Base-by-base conservation (phyloP, 768 basidiomycete species). In the Termitomyces sp. region DNA sequence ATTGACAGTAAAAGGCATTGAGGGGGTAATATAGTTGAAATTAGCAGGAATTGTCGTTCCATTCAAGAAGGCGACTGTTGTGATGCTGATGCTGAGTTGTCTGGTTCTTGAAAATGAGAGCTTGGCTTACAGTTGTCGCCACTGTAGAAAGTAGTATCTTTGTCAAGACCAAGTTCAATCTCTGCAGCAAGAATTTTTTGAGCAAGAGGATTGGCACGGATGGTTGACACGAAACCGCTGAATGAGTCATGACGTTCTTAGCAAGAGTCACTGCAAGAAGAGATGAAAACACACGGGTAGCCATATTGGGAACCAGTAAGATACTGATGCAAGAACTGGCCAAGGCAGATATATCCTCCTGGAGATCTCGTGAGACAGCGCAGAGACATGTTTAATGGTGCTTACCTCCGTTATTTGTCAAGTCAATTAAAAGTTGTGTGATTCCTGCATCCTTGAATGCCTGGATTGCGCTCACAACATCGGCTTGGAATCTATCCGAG, bases 271-370 rank as follows among this genome's bases (percentile, higher is more conserved):
- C 37, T 7, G 42, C 41, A 22, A 42, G 10, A 51, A 31, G 8
- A 13, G 12, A 14, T 26, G 14, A 32, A 46, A 9, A 72, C 81
- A 48, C 61, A 85, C 82, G 81, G 76, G 59, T 79, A 79, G 3
- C 78, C 80, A 37, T 80, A 70, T 22, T 73, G 67, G 0, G 73
- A 71, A 9, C 83, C 85, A 8, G 77, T 74, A 24, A 88, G 74
- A 64, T 75, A 84, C 50, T 76, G 76, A 61, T 84, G 82, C 44
- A 88, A 69, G 72, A 84, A 86, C 41, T 80, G 75, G 4, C 83
- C 84, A 9, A 86, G 74, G 64, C 85, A 86, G 10, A 86, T 75
- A 55, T 78, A 84, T 24, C 85, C 85, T 56, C 84, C 84, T 84
- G 56, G 5, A 43, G 13, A 42, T 7, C 41, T 29, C 22, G 20